A percentile compares a stretch with the other conserved stretches of the same genome.
Evolutionary conservation across 192 early-diverging fungal genomes (phyloP).

Genomic region (Coemansia sp.): DNA sequence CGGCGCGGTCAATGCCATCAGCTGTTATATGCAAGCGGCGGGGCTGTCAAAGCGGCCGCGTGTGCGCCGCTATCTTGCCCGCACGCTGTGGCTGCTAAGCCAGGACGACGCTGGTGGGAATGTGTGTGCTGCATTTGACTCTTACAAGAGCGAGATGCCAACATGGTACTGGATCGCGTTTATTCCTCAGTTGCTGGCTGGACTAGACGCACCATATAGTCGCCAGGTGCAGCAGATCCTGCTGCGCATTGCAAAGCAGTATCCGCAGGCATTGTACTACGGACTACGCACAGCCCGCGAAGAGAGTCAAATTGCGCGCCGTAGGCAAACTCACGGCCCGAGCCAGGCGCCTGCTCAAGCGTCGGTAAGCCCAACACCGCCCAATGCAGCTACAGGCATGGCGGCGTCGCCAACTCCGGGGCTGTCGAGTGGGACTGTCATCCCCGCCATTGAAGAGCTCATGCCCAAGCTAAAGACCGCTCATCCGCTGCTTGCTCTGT

Average conservation of each 20-base stretch:
- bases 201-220: slow-evolving; percentile 71
- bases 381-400: not conserved
- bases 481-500: slow-evolving; percentile 87
- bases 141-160: slow-evolving; percentile 88
- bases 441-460: slow-evolving; percentile 82
- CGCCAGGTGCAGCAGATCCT: slow-evolving; percentile 80
- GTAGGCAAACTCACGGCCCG: slow-evolving; percentile 27
- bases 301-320: slow-evolving; percentile 72
- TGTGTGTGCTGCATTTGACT: slow-evolving; percentile 80
- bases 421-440: slow-evolving; percentile 9
- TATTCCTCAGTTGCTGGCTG: slow-evolving; percentile 90
- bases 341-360: not conserved
- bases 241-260: slow-evolving; percentile 92
- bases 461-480: slow-evolving; percentile 94
- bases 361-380: not conserved
- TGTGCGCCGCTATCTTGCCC: slow-evolving; percentile 86
- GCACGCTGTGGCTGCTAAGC: slow-evolving; percentile 93
- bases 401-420: not conserved
- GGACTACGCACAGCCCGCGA: slow-evolving; percentile 91
- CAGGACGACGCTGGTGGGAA: slow-evolving; percentile 78
- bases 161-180: slow-evolving; percentile 99
- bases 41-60: slow-evolving; percentile 84
- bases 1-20: slow-evolving; percentile 86
- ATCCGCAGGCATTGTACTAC: slow-evolving; percentile 88
- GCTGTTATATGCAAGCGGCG: slow-evolving; percentile 94